phyloP scores from a whole-genome alignment of 2,329 filamentous ascomycete genomes.

The Aureobasidium sp. region DNA sequence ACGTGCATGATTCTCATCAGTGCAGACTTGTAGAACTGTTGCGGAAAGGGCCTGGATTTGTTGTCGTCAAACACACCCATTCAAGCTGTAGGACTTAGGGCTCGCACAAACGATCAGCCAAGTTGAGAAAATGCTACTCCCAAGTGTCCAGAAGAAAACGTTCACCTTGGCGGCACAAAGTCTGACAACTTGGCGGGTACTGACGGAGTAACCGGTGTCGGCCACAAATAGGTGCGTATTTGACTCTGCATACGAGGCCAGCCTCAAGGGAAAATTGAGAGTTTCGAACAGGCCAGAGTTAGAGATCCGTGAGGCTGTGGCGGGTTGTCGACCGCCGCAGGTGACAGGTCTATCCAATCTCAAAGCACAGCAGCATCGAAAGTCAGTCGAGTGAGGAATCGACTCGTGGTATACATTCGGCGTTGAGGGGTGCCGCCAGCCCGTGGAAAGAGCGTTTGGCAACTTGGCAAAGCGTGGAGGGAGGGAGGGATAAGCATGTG shows the following conservation, averaged over 20 bases:
- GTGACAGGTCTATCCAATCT: background rate
- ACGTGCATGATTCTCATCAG: background rate
- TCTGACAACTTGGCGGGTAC: background rate
- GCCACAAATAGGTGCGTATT: background rate
- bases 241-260: background rate
- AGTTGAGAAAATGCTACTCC: background rate
- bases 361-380: background rate
- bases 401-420: background rate
- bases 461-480: constrained; percentile 7
- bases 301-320: background rate
- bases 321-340: background rate
- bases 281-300: background rate
- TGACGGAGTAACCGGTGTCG: background rate
- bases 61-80: background rate
- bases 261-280: background rate
- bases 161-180: background rate
- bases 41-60: background rate
- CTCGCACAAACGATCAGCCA: background rate
- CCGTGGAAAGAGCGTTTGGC: background rate
- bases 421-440: background rate
- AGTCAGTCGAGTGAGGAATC: background rate
- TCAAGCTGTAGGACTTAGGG: background rate
- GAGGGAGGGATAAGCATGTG: background rate
- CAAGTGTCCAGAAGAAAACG: background rate
- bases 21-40: background rate